Evolutionary conservation across 163 green algal species (phyloP).

Genomic region (Chlamydomonas reinhardtii): DNA sequence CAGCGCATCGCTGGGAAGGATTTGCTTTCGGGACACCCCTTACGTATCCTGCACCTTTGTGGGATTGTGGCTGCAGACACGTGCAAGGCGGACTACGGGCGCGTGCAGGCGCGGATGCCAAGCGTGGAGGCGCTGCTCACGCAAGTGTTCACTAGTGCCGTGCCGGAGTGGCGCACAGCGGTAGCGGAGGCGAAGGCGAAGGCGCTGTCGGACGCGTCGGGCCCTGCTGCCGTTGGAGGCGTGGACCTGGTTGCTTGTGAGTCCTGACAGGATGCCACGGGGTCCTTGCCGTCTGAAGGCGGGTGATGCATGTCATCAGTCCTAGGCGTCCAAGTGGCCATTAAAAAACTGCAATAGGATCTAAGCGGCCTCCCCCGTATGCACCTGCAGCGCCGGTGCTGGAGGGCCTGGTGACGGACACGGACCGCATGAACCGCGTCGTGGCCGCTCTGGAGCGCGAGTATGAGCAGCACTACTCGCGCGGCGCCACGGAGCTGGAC

Average conservation of each 20-base stretch:
- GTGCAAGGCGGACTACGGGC: constrained; percentile 54
- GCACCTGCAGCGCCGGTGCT: neutral
- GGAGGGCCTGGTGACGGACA: constrained; percentile 45
- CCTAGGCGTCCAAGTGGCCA: no score
- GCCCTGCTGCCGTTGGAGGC: neutral
- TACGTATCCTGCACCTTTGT: no score
- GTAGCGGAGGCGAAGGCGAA: neutral
- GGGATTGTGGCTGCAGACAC: neutral
- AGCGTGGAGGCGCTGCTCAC: constrained; percentile 61
- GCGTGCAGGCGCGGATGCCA: constrained; percentile 58
- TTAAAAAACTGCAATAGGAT: no score
- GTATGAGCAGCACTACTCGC: constrained; percentile 16
- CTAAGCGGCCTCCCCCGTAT: no score
- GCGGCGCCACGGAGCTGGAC: constrained; percentile 57
- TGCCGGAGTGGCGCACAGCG: constrained; percentile 42
- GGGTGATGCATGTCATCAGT: no score
- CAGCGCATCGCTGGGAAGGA: no score
- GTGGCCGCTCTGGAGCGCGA: constrained; percentile 45
- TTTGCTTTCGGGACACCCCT: no score
- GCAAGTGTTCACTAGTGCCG: constrained; percentile 29
- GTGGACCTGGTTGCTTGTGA: constrained; percentile 9
- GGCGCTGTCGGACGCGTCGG: neutral
- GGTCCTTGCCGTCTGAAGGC: no score
- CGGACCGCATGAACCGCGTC: constrained; percentile 2
- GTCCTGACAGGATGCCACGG: neutral